These are phyloP conservation scores for Candida xiaguanensis DNA, from an alignment of 805 yeast genomes.

Conservation along the genomic window DNA sequence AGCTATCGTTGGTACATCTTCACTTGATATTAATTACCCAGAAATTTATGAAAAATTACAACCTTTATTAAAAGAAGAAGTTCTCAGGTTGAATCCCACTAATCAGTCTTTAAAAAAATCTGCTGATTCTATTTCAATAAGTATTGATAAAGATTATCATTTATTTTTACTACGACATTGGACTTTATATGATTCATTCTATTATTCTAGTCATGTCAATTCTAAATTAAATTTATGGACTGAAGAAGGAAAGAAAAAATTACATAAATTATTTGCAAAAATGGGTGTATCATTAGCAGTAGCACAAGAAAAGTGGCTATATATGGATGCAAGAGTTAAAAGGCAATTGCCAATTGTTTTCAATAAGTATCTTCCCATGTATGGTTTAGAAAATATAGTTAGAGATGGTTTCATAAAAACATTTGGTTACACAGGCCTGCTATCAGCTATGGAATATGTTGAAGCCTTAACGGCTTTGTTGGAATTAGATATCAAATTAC, in stretches of 20 bases:
- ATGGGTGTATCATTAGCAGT: conserved; percentile 91
- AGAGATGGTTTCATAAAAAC: conserved; percentile 84
- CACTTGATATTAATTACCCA: conserved; percentile 71
- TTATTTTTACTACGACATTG: conserved; percentile 87
- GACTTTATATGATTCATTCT: conserved; percentile 86
- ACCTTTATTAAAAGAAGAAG: conserved; percentile 81
- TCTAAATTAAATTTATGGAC: conserved; percentile 87
- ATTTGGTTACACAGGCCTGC: conserved; percentile 81
- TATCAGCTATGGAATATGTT: conserved; percentile 90
- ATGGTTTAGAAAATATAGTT: conserved; percentile 78
- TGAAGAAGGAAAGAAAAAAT: conserved; percentile 80
- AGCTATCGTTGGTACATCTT: conserved; percentile 81
- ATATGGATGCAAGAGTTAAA: conserved; percentile 78
- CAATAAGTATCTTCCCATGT: conserved; percentile 62
- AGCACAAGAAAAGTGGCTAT: conserved; percentile 92
- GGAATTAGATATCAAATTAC: conserved; percentile 51
- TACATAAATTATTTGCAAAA: conserved; percentile 89
- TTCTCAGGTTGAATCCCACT: conserved; percentile 57
- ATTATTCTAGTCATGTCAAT: conserved; percentile 86
- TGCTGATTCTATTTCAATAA: conserved; percentile 45
- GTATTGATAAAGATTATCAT: conserved; percentile 79
- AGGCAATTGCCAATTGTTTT: conserved; percentile 68
- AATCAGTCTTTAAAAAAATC: conserved; percentile 21
- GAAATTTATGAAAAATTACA: conserved; percentile 67
- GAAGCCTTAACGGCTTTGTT: conserved; percentile 83